These are phyloP conservation scores for Fusarium sp. DNA, from an alignment of 2,329 filamentous ascomycete species.

Conservation along the genomic window DNA sequence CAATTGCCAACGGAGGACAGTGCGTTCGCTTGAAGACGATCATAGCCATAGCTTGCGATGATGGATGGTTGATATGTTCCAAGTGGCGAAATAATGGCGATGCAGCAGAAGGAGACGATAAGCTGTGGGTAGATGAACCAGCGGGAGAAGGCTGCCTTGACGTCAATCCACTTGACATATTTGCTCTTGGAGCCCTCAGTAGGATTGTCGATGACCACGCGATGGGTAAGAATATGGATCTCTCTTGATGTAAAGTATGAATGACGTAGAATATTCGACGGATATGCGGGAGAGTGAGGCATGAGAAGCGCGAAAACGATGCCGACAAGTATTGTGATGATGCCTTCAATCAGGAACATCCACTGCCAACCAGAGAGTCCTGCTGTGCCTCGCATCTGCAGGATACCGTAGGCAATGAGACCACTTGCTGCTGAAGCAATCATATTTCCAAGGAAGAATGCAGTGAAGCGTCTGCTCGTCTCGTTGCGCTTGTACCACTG, in stretches of 20 bases:
- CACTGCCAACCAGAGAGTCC: constrained; percentile 58
- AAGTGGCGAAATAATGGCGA: constrained; percentile 17
- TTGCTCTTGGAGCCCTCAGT: background rate
- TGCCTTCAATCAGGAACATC: constrained; percentile 52
- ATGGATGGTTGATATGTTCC: constrained; percentile 14
- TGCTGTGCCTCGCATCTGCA: constrained; percentile 23
- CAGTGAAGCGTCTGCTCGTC: constrained; percentile 56
- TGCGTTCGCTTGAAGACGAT: constrained; percentile 8
- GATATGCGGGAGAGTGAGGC: constrained; percentile 7
- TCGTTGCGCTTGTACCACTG: constrained; percentile 59
- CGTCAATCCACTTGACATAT: background rate
- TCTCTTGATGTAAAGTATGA: constrained; percentile 20
- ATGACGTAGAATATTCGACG: constrained; percentile 13
- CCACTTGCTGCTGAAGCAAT: constrained; percentile 53
- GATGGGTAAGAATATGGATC: constrained; percentile 11
- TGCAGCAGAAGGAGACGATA: constrained; percentile 16
- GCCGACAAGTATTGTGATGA: constrained; percentile 48
- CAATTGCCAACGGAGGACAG: background rate
- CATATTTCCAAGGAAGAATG: constrained; percentile 58
- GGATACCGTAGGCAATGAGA: constrained; percentile 56
- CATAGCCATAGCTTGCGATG: constrained; percentile 13
- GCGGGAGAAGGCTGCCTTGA: constrained; percentile 14
- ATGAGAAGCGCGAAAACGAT: constrained; percentile 40
- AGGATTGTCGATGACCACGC: constrained; percentile 3
- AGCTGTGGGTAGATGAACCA: constrained; percentile 21